Base-by-base conservation (phyloP, 2,329 filamentous ascomycete species). In the Davidsoniella virescens region DNA sequence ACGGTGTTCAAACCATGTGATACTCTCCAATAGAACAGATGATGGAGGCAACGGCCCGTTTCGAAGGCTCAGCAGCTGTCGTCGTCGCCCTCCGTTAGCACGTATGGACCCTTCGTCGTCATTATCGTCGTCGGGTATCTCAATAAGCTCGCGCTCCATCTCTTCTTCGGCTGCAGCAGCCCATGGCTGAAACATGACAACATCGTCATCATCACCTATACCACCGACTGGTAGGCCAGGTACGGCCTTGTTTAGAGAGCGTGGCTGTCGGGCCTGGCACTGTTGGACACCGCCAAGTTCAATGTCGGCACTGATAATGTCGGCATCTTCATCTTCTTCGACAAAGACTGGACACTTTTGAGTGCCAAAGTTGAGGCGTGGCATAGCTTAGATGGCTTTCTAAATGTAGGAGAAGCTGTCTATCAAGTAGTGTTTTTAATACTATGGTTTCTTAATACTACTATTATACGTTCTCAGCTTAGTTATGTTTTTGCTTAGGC, bases 71-170 rank as follows among this genome's bases (percentile, higher is more conserved):
- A 7, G 3, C 41, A n/a, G 37, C 12, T 4, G 37, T 20, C 25
- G 46, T 14, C 10, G 18, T 16, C 17, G 12, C 16, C 26, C 25
- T 29, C 14, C 43, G 9, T n/a, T 25, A 1, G 44, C 29, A 12
- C 42, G 25, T 29, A 2, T 49, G 12, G 44, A 33, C 9, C 14
- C 26, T 16, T 47, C 16, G 36, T 14, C 18, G n/a, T 47, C 16
- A 29, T 47, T 38, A 10, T 57, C 56, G 1, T 64, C 59, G 1
- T 54, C 53, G 0, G 63, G 65, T 3, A 67, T 59, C 36, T 67
- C 63, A 20, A 67, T 63, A 1, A 64, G 52, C 14, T 63, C 58
- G 7, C 40, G 44, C 45, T 53, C 52, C 5, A 53, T 40, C 10
- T 53, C 52, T 36, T 47, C 48, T 48, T 53, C 52, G 47, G 46